phyloP scores from a whole-genome alignment of 2,329 filamentous ascomycete species.

The Cordyceps farinosa region DNA sequence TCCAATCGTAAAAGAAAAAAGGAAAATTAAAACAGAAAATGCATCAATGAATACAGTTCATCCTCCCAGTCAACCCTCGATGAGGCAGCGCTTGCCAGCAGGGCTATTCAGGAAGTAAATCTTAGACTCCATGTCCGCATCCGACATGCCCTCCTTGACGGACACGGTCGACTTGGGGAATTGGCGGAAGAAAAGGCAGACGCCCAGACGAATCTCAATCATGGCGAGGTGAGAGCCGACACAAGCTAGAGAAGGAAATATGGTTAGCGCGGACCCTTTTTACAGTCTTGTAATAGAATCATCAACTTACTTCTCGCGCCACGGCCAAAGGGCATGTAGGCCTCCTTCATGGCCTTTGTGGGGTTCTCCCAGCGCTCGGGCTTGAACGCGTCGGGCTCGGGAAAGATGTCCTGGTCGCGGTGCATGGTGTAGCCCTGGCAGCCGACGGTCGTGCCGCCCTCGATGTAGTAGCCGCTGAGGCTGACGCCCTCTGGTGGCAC shows the following conservation, averaged over 20 bases:
- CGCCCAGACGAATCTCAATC: constrained; percentile 52
- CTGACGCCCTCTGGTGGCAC: constrained; percentile 38
- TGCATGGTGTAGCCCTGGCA: constrained; percentile 48
- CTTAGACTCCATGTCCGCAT: constrained; percentile 34
- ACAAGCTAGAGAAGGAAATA: constrained; percentile 32
- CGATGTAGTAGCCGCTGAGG: constrained; percentile 38
- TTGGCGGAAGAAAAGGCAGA: constrained; percentile 49
- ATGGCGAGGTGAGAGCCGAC: constrained; percentile 55
- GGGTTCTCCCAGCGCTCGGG: constrained; percentile 37
- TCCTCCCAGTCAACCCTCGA: constrained; percentile 18
- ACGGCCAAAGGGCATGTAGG: constrained; percentile 51
- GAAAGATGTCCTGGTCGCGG: constrained; percentile 38
- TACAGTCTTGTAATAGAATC: neutral
- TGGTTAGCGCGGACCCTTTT: neutral
- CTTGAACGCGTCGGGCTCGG: constrained; percentile 33
- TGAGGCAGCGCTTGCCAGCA: constrained; percentile 31
- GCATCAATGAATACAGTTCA: neutral
- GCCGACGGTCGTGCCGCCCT: constrained; percentile 36
- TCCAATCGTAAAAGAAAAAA: neutral
- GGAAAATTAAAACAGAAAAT: neutral
- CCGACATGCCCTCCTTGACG: constrained; percentile 31
- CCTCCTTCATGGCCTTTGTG: constrained; percentile 42
- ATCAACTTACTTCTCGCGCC: constrained; percentile 40
- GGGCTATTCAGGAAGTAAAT: constrained; percentile 34
- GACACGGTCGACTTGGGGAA: constrained; percentile 36